Conservation (phyloP, 129 eudicot species). For the Smallanthus sonchifolius region DNA sequence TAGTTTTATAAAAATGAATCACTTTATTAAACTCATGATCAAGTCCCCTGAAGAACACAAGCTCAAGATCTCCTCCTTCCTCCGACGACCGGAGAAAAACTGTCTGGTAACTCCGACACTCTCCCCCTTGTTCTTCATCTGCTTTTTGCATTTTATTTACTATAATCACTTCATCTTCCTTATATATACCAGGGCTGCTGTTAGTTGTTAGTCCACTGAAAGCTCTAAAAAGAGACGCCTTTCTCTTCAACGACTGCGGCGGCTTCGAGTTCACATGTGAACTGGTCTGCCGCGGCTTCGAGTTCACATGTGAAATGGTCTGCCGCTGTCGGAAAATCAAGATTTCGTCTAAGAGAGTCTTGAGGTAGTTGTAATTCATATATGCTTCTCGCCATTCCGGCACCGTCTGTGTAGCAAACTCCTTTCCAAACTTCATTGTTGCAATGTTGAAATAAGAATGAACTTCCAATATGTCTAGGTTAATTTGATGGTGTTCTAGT, state of each 20-base stretch:
- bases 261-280: neutral
- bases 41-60: constrained; percentile 35
- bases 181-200: neutral
- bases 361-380: constrained; percentile 43
- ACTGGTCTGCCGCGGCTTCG: neutral
- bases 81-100: constrained; percentile 46
- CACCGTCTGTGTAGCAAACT: constrained; percentile 50
- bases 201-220: constrained; percentile 51
- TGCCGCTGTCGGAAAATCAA: constrained; percentile 10
- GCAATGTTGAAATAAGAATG: neutral
- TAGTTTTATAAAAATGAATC: constrained; percentile 34
- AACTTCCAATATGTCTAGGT: neutral
- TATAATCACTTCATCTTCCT: constrained; percentile 32
- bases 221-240: constrained; percentile 38
- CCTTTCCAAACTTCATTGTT: constrained; percentile 56
- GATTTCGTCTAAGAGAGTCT: constrained; percentile 40
- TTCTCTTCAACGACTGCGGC: constrained; percentile 11
- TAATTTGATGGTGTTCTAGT: neutral
- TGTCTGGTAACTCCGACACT: constrained; percentile 33
- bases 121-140: constrained; percentile 29
- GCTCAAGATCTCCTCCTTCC: constrained; percentile 56
- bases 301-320: neutral
- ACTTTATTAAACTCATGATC: constrained; percentile 65
- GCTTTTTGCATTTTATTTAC: constrained; percentile 23
- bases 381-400: constrained; percentile 77